Base-by-base conservation (phyloP, 169 alveolate genomes). In the Plasmodium inui region DNA sequence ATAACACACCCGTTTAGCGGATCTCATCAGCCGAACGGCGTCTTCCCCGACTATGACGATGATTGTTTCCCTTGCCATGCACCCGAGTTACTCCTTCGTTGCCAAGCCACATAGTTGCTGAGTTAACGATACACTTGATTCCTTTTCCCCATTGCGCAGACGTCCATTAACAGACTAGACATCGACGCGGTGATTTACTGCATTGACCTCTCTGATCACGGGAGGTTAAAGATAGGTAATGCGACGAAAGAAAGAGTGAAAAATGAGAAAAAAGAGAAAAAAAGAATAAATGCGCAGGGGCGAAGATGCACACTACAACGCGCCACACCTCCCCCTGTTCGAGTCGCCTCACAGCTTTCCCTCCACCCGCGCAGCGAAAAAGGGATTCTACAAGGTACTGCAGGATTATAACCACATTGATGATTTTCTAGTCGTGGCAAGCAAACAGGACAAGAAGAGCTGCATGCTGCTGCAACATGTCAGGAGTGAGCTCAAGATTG, bases 121-220 rank as follows among this genome's bases (percentile, higher is more conserved):
- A 39, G 2, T 30, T 83, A 5, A n/a, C 12, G 5, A 50, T 17
- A 28, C 32, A 9, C 7, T 9, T 81, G 22, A 9, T 22, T 22
- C 19, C n/a, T 82, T 61, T 61, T 67, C 46, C 55, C 22, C 53
- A 1, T 1, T 22, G 10, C 32, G 22, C 83, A 86, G 93, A 86
- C 19, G 70, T 73, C 93, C 17, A 86, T 86, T 76, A 86, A 86
- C 67, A 86, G 85, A 72, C 61, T 86, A 55, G 93, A 86, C 44
- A 86, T 86, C 22, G 93, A 86, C 44, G 93, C 93, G 7, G 84
- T 86, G 17, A 86, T 86, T 76, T 86, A 86, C 39, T 86, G 79
- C 61, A 78, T 86, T 10, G 93, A 86, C 44, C 44, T 86, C 70
- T 86, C 93, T 12, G 93, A 86, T 22, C 93, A 73, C 30, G 93